Conservation (phyloP, 2,329 filamentous ascomycete species). For the Metarhizium humberi region DNA sequence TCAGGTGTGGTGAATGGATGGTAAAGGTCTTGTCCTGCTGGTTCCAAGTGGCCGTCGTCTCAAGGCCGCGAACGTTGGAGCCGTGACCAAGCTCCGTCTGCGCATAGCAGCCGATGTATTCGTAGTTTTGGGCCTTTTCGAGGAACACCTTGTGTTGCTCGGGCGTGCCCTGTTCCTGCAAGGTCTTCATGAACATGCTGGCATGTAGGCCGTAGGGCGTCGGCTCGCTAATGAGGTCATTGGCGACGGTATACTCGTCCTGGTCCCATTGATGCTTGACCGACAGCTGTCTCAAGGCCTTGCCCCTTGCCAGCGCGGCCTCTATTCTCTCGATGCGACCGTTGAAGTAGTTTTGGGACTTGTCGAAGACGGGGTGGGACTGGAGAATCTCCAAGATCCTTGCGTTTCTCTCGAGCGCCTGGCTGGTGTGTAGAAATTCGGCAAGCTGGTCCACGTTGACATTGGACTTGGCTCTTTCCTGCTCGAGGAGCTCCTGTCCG, state of each 20-base stretch:
- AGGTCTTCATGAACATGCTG: constrained; percentile 39
- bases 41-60: constrained; percentile 68
- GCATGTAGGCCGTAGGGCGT: constrained; percentile 48
- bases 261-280: constrained; percentile 59
- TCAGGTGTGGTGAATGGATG: constrained; percentile 64
- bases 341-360: constrained; percentile 67
- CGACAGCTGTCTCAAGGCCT: constrained; percentile 58
- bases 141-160: constrained; percentile 68
- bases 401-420: constrained; percentile 50
- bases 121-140: constrained; percentile 56
- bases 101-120: constrained; percentile 70
- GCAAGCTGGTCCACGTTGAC: constrained; percentile 59
- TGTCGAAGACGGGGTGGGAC: constrained; percentile 64
- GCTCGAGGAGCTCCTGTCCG: constrained; percentile 57
- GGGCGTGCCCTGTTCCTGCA: constrained; percentile 61
- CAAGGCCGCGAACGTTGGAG: constrained; percentile 64
- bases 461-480: constrained; percentile 58
- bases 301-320: constrained; percentile 59
- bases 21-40: constrained; percentile 64
- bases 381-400: constrained; percentile 55
- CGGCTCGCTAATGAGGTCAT: constrained; percentile 62
- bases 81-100: constrained; percentile 76
- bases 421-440: constrained; percentile 59
- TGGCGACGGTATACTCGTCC: constrained; percentile 55
- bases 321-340: constrained; percentile 62